These are phyloP conservation scores for Aristolochia californica DNA, from an alignment of 164 flowering plant species.

Conservation along the genomic window DNA sequence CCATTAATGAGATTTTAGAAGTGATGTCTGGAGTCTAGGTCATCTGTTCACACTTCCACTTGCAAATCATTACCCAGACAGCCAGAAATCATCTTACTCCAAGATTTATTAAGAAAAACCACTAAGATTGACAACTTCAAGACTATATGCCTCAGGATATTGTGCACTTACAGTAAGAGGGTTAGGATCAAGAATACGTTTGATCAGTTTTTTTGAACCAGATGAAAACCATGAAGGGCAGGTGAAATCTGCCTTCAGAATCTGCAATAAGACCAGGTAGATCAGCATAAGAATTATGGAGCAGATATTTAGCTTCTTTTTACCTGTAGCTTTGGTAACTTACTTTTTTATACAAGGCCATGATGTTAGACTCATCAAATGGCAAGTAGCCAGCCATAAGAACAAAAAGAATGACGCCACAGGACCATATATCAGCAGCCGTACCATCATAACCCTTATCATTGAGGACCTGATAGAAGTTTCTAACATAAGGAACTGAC, in stretches of 20 bases:
- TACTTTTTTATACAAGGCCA: conserved; percentile 64
- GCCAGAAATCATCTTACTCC: neutral
- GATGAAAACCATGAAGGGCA: conserved; percentile 81
- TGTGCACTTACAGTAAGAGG: conserved; percentile 48
- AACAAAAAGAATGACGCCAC: conserved; percentile 93
- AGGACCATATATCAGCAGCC: conserved; percentile 89
- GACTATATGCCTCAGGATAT: too few species aligned
- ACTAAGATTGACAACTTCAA: neutral
- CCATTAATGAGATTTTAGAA: too few species aligned
- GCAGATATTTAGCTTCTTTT: neutral
- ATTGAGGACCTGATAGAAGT: conserved; percentile 48
- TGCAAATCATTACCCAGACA: neutral
- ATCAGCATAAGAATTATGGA: neutral
- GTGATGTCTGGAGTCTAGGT: too few species aligned
- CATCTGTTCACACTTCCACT: too few species aligned
- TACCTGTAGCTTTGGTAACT: neutral
- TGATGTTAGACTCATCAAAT: conserved; percentile 72
- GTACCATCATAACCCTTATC: conserved; percentile 88
- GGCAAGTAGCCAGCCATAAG: conserved; percentile 94
- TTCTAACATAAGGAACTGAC: conserved; percentile 1
- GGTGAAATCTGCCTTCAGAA: conserved; percentile 54
- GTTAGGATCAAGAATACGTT: conserved; percentile 74
- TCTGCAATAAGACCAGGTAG: conserved; percentile 29
- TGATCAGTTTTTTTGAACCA: conserved; percentile 52
- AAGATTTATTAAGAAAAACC: neutral